Percentiles rank a stretch among this genome's conserved stretches.
Conservation (phyloP, 1,139 yeast species). For the Debaryomyces sp. region DNA sequence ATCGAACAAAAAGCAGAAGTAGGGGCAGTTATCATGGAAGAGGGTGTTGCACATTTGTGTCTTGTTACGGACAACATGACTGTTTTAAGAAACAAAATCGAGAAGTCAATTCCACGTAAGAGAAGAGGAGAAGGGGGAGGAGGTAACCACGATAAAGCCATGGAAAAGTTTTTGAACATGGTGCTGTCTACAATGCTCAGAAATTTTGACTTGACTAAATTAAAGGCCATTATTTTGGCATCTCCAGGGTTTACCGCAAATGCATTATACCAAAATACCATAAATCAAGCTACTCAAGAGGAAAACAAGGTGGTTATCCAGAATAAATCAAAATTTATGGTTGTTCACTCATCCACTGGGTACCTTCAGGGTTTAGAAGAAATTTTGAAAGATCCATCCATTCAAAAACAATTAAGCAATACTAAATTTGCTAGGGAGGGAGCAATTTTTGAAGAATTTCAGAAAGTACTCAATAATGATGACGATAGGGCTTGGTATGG, state of each 20-base stretch:
- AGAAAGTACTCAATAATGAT: slow-evolving; percentile 74
- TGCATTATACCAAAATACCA: slow-evolving; percentile 58
- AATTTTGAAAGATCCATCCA: slow-evolving; percentile 69
- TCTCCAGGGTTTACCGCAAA: slow-evolving; percentile 89
- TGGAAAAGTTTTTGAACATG: slow-evolving; percentile 66
- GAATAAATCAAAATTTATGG: slow-evolving; percentile 68
- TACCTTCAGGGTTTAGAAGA: slow-evolving; percentile 91
- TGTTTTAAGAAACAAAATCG: slow-evolving; percentile 75
- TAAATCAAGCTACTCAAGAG: slow-evolving; percentile 58
- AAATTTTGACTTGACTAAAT: slow-evolving; percentile 65
- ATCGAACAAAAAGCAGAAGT: slow-evolving; percentile 84
- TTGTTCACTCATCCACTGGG: slow-evolving; percentile 88
- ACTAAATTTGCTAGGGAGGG: slow-evolving; percentile 85
- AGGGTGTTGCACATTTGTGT: slow-evolving; percentile 93
- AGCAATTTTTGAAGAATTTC: slow-evolving; percentile 71
- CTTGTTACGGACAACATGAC: slow-evolving; percentile 89
- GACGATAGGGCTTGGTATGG: slow-evolving; percentile 95
- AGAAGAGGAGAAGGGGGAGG: slow-evolving; percentile 75
- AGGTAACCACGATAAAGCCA: slow-evolving; percentile 76
- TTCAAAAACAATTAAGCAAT: slow-evolving; percentile 66
- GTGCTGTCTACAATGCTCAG: slow-evolving; percentile 67
- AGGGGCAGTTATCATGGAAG: slow-evolving; percentile 92
- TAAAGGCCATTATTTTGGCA: slow-evolving; percentile 83
- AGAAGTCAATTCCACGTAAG: slow-evolving; percentile 83
- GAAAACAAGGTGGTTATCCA: slow-evolving; percentile 59